Conservation (phyloP, 2,329 filamentous ascomycete species). For the Aspergillus cejpii region DNA sequence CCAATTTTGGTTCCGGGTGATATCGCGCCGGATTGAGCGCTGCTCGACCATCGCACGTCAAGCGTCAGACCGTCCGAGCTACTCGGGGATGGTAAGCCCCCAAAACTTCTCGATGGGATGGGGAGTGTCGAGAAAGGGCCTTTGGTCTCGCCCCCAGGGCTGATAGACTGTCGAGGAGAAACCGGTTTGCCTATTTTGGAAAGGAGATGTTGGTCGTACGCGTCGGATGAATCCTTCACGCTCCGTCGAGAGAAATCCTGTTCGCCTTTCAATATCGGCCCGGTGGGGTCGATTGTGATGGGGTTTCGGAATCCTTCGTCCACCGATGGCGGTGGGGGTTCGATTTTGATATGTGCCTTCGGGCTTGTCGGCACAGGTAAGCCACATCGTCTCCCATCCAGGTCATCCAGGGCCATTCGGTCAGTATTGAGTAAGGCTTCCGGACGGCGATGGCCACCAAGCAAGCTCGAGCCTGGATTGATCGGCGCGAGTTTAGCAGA, state of each 20-base stretch:
- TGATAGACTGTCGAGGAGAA: constrained; percentile 44
- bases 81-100: constrained; percentile 29
- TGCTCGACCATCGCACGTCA: constrained; percentile 36
- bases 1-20: constrained; percentile 37
- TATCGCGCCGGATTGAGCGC: constrained; percentile 37
- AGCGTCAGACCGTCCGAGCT: constrained; percentile 28
- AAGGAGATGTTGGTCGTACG: constrained; percentile 56
- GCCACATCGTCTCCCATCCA: constrained; percentile 29
- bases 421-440: constrained; percentile 30
- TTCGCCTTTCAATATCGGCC: constrained; percentile 50
- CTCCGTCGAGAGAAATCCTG: constrained; percentile 52
- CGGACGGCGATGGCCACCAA: constrained; percentile 40
- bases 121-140: constrained; percentile 29
- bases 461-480: constrained; percentile 46
- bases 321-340: constrained; percentile 28
- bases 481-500: constrained; percentile 45
- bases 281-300: constrained; percentile 23
- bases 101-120: constrained; percentile 29
- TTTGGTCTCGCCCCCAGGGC: constrained; percentile 27
- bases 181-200: constrained; percentile 57
- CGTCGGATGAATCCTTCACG: constrained; percentile 54
- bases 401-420: constrained; percentile 34
- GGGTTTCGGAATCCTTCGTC: constrained; percentile 33
- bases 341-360: constrained; percentile 32
- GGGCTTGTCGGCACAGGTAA: constrained; percentile 27